These are phyloP conservation scores for Verticillium nubilum DNA, from an alignment of 2,329 filamentous ascomycete genomes.

Conservation along the genomic window DNA sequence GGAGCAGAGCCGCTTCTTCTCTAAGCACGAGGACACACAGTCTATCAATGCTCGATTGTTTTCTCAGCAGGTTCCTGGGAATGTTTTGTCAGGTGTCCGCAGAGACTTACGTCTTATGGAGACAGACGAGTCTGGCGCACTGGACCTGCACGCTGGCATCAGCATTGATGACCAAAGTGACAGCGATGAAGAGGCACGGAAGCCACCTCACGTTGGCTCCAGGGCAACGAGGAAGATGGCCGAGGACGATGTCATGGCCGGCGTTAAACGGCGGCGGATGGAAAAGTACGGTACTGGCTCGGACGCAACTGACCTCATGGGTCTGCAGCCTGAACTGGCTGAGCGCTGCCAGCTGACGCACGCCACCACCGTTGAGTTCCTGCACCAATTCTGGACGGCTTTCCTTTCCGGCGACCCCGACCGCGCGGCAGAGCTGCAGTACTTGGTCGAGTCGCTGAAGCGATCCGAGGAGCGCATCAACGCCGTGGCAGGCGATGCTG, in stretches of 20 bases:
- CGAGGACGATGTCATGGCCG: constrained; percentile 60
- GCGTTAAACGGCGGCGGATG: constrained; percentile 55
- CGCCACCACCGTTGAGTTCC: constrained; percentile 88
- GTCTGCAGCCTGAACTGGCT: constrained; percentile 51
- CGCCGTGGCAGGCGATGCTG: constrained; percentile 74
- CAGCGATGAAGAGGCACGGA: constrained; percentile 57
- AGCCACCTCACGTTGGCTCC: constrained; percentile 60
- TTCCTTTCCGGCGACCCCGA: constrained; percentile 85
- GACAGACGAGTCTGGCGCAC: constrained; percentile 40
- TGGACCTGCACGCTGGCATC: constrained; percentile 59
- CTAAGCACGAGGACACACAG: constrained; percentile 45
- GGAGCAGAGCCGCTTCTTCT: constrained; percentile 80
- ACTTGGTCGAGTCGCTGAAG: constrained; percentile 75
- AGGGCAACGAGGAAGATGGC: constrained; percentile 59
- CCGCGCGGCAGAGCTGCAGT: constrained; percentile 73
- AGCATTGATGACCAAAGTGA: constrained; percentile 67
- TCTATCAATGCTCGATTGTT: constrained; percentile 48
- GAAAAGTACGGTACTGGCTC: constrained; percentile 49
- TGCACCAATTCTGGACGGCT: constrained; percentile 95
- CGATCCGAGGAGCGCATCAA: constrained; percentile 74
- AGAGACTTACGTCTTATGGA: constrained; percentile 53
- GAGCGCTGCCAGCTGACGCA: constrained; percentile 66
- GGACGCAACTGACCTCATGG: constrained; percentile 8
- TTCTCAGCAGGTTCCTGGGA: constrained; percentile 61
- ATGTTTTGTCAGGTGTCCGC: constrained; percentile 61